Conservation (phyloP, 2,329 filamentous ascomycete genomes). For the Didymella pinodella region DNA sequence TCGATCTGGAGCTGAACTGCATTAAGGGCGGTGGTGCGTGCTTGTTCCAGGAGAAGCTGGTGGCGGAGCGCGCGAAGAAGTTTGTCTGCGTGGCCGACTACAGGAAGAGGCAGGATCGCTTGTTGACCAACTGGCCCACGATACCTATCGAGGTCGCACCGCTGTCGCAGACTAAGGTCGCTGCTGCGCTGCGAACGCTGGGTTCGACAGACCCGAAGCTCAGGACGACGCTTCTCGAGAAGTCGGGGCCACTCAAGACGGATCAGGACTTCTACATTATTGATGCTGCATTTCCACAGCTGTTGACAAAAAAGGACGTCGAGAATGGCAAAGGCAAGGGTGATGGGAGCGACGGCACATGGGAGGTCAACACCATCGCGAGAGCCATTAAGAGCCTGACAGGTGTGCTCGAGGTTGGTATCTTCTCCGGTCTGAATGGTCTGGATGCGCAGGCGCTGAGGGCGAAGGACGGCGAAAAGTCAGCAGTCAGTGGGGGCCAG, state of each 20-base stretch:
- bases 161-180: slow-evolving; percentile 78
- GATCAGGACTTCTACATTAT: slow-evolving; percentile 91
- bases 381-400: slow-evolving; percentile 79
- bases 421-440: slow-evolving; percentile 86
- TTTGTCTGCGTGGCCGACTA: slow-evolving; percentile 93
- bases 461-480: slow-evolving; percentile 31
- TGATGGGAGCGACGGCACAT: slow-evolving; percentile 70
- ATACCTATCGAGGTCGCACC: slow-evolving; percentile 96
- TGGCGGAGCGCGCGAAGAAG: slow-evolving; percentile 81
- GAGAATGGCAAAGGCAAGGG: slow-evolving; percentile 52
- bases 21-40: slow-evolving; percentile 99
- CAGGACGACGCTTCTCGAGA: slow-evolving; percentile 74
- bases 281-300: slow-evolving; percentile 82
- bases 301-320: slow-evolving; percentile 71
- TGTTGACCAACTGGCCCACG: slow-evolving; percentile 78
- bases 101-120: slow-evolving; percentile 81
- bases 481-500: slow-evolving; percentile 68
- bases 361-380: slow-evolving; percentile 81
- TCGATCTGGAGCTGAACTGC: slow-evolving; percentile 91
- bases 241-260: slow-evolving; percentile 83
- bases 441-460: slow-evolving; percentile 66
- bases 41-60: slow-evolving; percentile 96
- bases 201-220: slow-evolving; percentile 76
- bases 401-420: slow-evolving; percentile 88
- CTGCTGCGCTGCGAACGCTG: slow-evolving; percentile 73